Conservation (phyloP, 1,139 yeast species). For the Eremothecium gossypii region DNA sequence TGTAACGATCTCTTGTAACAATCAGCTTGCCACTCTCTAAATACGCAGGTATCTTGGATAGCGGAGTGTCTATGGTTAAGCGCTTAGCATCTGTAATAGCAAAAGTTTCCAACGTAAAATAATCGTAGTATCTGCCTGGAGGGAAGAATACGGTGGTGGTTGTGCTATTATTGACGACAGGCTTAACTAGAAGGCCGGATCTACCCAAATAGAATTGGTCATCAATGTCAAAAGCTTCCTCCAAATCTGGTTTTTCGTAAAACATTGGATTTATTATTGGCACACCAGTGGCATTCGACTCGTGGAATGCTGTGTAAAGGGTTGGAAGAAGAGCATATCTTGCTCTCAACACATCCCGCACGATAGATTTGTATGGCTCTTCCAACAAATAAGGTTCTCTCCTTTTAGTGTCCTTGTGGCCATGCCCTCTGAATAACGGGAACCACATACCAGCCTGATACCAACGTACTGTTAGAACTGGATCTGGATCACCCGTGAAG, state of each 20-base stretch:
- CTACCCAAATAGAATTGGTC: constrained; percentile 77
- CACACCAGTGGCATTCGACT: constrained; percentile 48
- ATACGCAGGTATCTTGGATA: constrained; percentile 62
- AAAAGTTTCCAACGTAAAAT: constrained; percentile 35
- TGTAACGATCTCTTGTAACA: constrained; percentile 57
- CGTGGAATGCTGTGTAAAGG: constrained; percentile 71
- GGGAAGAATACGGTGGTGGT: constrained; percentile 52
- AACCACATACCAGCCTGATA: constrained; percentile 93
- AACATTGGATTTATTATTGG: constrained; percentile 75
- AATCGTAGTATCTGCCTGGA: constrained; percentile 53
- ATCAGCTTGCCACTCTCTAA: constrained; percentile 72
- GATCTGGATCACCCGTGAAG: constrained; percentile 80
- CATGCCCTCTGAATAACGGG: constrained; percentile 94
- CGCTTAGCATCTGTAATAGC: constrained; percentile 27
- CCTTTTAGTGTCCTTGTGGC: constrained; percentile 85
- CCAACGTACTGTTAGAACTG: constrained; percentile 82
- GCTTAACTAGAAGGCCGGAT: constrained; percentile 70
- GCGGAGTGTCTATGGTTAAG: constrained; percentile 37
- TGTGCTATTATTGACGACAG: constrained; percentile 57
- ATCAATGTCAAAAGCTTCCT: constrained; percentile 48
- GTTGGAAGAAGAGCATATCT: constrained; percentile 73
- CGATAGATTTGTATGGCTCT: constrained; percentile 59
- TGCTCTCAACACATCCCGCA: constrained; percentile 60
- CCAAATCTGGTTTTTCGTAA: constrained; percentile 50
- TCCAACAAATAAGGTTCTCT: constrained; percentile 88